Conservation (phyloP, 1,284 basidiomycete species). For the Inonotus obliquus region DNA sequence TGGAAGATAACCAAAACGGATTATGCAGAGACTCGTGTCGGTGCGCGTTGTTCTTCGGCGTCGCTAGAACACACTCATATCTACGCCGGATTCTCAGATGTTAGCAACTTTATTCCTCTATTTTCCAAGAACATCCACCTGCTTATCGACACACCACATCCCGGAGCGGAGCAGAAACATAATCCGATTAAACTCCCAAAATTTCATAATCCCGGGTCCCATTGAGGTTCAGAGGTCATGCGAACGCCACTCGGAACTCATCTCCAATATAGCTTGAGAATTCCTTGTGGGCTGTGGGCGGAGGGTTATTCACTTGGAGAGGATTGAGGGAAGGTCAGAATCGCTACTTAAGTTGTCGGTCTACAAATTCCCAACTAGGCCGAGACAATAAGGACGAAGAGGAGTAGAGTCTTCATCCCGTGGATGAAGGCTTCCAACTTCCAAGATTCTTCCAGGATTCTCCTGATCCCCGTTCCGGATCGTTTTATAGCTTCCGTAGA, state of each 20-base stretch:
- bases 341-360: background rate
- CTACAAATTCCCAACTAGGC: background rate
- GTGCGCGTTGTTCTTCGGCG: slow-evolving; percentile 2
- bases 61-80: background rate
- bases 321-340: background rate
- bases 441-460: background rate
- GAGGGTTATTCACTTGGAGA: background rate
- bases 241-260: background rate
- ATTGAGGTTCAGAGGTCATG: background rate
- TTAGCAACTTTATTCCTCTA: background rate
- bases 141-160: no score
- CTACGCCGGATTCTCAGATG: background rate
- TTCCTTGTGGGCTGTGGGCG: background rate
- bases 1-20: background rate
- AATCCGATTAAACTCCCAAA: no score
- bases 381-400: slow-evolving; percentile 5
- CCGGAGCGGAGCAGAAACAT: no score
- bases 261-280: background rate
- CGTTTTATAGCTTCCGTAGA: background rate
- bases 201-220: background rate
- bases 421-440: no score
- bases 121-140: background rate
- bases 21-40: background rate
- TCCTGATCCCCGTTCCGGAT: background rate
- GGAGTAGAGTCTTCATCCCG: background rate